Conservation (phyloP, 2,329 filamentous ascomycete species). For the Juglanconis juglandina region DNA sequence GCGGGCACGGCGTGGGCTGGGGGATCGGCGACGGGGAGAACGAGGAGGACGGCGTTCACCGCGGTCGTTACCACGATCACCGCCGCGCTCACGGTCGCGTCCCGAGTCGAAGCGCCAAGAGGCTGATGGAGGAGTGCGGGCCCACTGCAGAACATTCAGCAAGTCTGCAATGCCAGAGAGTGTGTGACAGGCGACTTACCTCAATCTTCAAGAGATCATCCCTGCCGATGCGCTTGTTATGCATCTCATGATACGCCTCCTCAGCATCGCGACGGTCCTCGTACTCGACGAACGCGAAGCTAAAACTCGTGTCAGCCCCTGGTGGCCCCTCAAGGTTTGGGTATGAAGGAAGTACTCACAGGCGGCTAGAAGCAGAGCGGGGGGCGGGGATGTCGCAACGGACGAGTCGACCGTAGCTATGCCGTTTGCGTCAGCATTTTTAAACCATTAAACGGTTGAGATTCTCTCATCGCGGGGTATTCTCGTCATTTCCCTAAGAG, state of each 20-base stretch:
- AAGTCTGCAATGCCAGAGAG: slow-evolving; percentile 2
- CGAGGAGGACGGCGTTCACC: slow-evolving; percentile 47
- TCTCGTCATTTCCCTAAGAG: slow-evolving; percentile 29
- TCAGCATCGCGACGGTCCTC: slow-evolving; percentile 97
- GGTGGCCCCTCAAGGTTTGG: neutral
- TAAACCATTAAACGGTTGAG: slow-evolving; percentile 29
- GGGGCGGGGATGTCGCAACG: slow-evolving; percentile 98
- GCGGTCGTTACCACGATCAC: neutral
- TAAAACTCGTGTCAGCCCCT: slow-evolving; percentile 26
- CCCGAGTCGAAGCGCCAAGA: slow-evolving; percentile 98
- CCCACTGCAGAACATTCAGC: slow-evolving; percentile 66
- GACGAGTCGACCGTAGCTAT: slow-evolving; percentile 92
- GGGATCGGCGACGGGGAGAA: slow-evolving; percentile 65
- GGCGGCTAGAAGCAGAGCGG: slow-evolving; percentile 85
- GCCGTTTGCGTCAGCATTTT: slow-evolving; percentile 45
- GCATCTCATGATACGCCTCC: slow-evolving; percentile 99
- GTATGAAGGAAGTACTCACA: slow-evolving; percentile 62
- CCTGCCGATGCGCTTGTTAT: slow-evolving; percentile 95
- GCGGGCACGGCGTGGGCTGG: slow-evolving; percentile 69
- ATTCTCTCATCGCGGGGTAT: slow-evolving; percentile 25
- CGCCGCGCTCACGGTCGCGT: slow-evolving; percentile 63
- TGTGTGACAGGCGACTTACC: slow-evolving; percentile 51
- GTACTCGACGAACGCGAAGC: slow-evolving; percentile 98
- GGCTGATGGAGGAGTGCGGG: slow-evolving; percentile 92
- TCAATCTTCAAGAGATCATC: slow-evolving; percentile 98